These are phyloP conservation scores for Capillidium rhysosporum DNA, from an alignment of 371 early-diverging fungal species.

Conservation along the genomic window DNA sequence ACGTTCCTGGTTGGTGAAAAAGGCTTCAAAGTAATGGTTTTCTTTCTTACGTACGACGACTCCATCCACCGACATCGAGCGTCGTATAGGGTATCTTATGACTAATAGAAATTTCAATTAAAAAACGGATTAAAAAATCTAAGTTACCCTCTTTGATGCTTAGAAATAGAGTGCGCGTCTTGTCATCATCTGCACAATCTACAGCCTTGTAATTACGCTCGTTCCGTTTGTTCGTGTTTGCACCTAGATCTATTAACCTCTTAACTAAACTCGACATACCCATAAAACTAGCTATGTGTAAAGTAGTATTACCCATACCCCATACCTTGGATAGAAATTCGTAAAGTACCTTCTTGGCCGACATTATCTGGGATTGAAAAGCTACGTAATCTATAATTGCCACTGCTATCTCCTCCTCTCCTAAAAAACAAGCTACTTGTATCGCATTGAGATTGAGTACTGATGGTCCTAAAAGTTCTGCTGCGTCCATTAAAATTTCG, in stretches of 20 bases:
- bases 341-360: constrained; percentile 31
- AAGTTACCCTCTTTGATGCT: constrained; percentile 23
- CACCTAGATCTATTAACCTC: constrained; percentile 32
- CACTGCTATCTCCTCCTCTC: constrained; percentile 36
- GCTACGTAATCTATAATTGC: constrained; percentile 35
- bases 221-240: constrained; percentile 27
- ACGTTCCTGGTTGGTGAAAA: not conserved
- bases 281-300: constrained; percentile 48
- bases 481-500: constrained; percentile 29
- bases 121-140: not conserved
- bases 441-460: constrained; percentile 27
- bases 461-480: constrained; percentile 30
- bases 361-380: constrained; percentile 25
- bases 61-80: constrained; percentile 5
- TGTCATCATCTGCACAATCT: constrained; percentile 45
- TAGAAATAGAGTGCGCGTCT: constrained; percentile 23
- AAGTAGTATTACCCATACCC: constrained; percentile 41
- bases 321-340: constrained; percentile 46
- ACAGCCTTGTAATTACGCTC: constrained; percentile 31
- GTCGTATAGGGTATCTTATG: not conserved
- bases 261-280: constrained; percentile 42
- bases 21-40: constrained; percentile 4
- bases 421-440: constrained; percentile 34
- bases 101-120: not conserved
- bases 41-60: constrained; percentile 4